Evolutionary conservation across 1,284 basidiomycete genomes (phyloP).

Genomic region (Rhodotorula sp.): DNA sequence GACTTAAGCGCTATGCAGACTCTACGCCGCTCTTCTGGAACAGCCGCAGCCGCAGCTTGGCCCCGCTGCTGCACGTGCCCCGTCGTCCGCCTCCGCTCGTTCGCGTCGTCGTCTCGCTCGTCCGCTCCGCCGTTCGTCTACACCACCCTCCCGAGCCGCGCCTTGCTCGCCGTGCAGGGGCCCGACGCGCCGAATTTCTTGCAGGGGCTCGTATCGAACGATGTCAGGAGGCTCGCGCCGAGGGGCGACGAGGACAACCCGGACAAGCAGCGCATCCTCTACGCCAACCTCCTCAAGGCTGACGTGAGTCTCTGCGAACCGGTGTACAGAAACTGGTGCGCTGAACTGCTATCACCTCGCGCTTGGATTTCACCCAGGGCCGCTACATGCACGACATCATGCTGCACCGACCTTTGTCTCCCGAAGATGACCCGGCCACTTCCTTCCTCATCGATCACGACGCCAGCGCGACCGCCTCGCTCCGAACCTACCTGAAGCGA

Average conservation of each 20-base stretch:
- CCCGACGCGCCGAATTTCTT: constrained; percentile 81
- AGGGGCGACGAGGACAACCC: constrained; percentile 49
- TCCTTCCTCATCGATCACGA: constrained; percentile 64
- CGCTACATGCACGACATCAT: constrained; percentile 86
- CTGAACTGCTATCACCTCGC: too few relatives aligned
- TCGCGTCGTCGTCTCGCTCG: background rate
- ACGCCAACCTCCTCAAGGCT: constrained; percentile 80
- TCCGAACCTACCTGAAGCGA: constrained; percentile 70
- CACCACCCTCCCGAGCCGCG: constrained; percentile 23
- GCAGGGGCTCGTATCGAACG: constrained; percentile 75
- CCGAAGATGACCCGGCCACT: constrained; percentile 49
- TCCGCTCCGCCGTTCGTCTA: constrained; percentile 22
- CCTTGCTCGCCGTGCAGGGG: constrained; percentile 64
- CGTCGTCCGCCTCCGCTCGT: background rate
- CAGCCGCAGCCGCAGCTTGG: background rate
- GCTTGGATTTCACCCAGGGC: constrained; percentile 59
- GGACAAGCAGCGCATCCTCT: constrained; percentile 59
- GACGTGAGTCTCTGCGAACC: constrained; percentile 59
- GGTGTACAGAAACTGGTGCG: too few relatives aligned
- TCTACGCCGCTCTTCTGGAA: background rate
- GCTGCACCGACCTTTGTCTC: constrained; percentile 60
- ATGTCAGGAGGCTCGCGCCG: constrained; percentile 49
- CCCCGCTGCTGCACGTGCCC: background rate
- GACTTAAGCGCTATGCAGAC: background rate
- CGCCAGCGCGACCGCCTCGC: constrained; percentile 54